Base-by-base conservation (phyloP, 441 rosid genomes). In the Geranium incanum region DNA sequence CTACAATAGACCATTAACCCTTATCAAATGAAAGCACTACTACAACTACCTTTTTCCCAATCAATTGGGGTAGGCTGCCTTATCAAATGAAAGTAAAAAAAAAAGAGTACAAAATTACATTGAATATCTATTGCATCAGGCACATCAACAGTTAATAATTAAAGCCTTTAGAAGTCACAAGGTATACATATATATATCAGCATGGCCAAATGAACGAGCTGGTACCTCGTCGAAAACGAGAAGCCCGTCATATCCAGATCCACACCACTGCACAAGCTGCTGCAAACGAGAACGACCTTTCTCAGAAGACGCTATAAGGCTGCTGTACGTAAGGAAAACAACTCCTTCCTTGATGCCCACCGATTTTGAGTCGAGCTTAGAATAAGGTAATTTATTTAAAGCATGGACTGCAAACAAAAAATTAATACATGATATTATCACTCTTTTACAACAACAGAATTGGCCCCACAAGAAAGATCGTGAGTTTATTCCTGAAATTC, bases 231-330 rank as follows among this genome's bases (percentile, higher is more conserved):
- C 97, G 84, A 92, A 92, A 71, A 95, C 80, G 78, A 95, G 74
- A 65, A 92, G 99, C 69, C 97, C 97, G 79, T 92, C 97, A 76
- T 86, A 92, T 68, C 75, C 96, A 66, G 88, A 76, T 75, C 97
- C 99, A 80, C 96, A 84, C 99, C 99, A 95, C 82, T 95, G 97
- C 73, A 92, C 97, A 83, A 95, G 99, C 81, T 95, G 99, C 77
- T 89, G 95, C 72, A 92, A 79, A 81, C 97, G 99, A 83, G 99
- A 92, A 69, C 97, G 93, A 52, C 99, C 99, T 81, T 87, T 95
- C 86, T 95, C 99, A 76, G 99, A 95, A 79, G 97, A 95, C 68
- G 99, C 99, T 84, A 95, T 95, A 65, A 95, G 97, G 77, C 99
- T 95, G 82, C 83, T 95, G 78, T 95, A 95, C 72, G 99, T 95